Base-by-base conservation (phyloP, 495 filamentous ascomycete species). In the Penicillium atrosanguineum region DNA sequence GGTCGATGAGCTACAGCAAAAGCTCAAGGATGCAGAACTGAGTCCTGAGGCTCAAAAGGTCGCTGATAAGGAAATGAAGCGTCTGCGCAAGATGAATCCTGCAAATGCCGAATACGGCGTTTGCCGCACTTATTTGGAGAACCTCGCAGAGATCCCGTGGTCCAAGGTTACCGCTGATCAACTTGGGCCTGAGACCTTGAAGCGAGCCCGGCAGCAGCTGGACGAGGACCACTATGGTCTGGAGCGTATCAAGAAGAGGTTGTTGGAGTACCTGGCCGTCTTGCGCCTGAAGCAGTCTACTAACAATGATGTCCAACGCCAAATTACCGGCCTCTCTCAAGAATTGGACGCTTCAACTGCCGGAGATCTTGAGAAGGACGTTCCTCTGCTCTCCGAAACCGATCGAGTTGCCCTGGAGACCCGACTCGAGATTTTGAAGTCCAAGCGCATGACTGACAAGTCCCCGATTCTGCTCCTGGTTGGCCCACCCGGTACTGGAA, bases 151-250 rank as follows among this genome's bases (percentile, higher is more conserved):
- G 61, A 91, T 99, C 31, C 95, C 95, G 0, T 99, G 95, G 95
- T 85, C 84, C 4, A 84, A 87, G 43, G 79, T 82, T 29, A 97
- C 94, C 1, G 87, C 92, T 53, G 94, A 97, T 63, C 84, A 88
- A 52, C 82, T 99, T 16, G 90, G 90, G n/a, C 79, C 79, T 4
- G 86, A 88, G 16, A 97, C 91, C 1, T 68, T 99, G 52, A 74
- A 79, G 48, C 78, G 77, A 55, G 95, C 95, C 29, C 81, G 92
- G 39, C 87, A 94, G 73, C 93, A 97, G 68, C 78, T 99, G 23
- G 89, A 99, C 63, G 86, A 95, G 48, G 95, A 97, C 68, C 95
- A 99, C 65, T 97, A 97, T 57, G 95, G 95, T 4, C 76, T 99
- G 19, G 89, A 97, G 58, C 94, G 94, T 70, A 94, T 97, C 61